Evolutionary conservation across 2,329 filamentous ascomycete species (phyloP), one percentile per base, ranked within the genome.

Genomic region (Paecilomyces fulvus): DNA sequence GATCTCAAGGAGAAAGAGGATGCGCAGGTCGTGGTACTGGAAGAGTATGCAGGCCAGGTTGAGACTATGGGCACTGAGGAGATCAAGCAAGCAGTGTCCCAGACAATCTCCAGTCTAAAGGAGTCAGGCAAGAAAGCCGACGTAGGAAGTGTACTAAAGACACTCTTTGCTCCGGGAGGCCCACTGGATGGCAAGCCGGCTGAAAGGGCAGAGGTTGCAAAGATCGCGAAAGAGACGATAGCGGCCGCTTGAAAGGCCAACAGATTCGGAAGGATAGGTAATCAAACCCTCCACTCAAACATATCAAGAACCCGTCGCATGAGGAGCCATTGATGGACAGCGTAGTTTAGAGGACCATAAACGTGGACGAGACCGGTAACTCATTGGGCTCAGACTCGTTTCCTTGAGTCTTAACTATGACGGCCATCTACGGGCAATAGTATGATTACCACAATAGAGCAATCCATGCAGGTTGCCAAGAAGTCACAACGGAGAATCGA

Each of bases 1-100:
- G 77, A 80, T 53, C 65, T 80, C 21, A 73, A 71, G 56, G 73
- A 75, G 43, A 75, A 75, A 54, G 75, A 79, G 57, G 72, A 77
- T 43, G 67, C 68, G 43, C 75, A 79, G 56, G 65, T 75, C 6
- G 60, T 66, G 3, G 69, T 79, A 3, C 64, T 79, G 49, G 71
- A 78, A 49, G 73, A 76, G 58, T 79, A 79, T 59, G 72, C 73
- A 3, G 62, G 67, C 30, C 66, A 73, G 33, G 71, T 79, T 23
- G 62, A 74, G 55, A 73, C 73, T n/a, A 65, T 77, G 63, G 65
- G 67, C 25, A 54, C 64, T 31, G 73, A 75, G 11, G 76, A 78
- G 49, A 66, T 79, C 55, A 65, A 68, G 55, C 60, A 60, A 4
- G 66, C 71, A 4, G 70, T 79, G 3, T 58, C 64, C 28, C 60